A percentile compares a stretch with the other conserved stretches of the same genome.
These are phyloP conservation scores for Silene conica DNA, from an alignment of 148 eudicot genomes.

Conservation along the genomic window DNA sequence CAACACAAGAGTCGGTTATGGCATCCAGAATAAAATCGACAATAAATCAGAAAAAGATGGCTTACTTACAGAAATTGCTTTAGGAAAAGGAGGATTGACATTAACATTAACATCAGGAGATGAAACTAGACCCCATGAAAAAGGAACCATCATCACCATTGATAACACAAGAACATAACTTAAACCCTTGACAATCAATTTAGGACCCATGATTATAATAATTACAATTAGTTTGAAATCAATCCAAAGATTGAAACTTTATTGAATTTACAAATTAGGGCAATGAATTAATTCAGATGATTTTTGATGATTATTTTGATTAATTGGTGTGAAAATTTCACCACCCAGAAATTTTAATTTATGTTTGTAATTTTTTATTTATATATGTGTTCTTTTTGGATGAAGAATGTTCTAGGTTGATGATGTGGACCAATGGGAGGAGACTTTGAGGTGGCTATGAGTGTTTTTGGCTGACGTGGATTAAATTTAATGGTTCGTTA, in stretches of 20 bases:
- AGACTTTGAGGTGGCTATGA: conserved; percentile 5
- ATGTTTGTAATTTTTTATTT: not conserved
- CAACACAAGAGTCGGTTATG: too few species aligned
- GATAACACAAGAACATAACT: conserved; percentile 10
- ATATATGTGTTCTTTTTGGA: not conserved
- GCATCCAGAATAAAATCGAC: not conserved
- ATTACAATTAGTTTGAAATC: not conserved
- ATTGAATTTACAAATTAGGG: not conserved
- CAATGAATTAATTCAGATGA: not conserved
- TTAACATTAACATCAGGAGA: conserved; percentile 36
- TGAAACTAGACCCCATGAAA: conserved; percentile 32
- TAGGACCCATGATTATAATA: conserved; percentile 25
- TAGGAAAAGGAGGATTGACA: conserved; percentile 36
- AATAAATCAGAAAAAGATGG: not conserved
- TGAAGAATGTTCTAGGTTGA: conserved; percentile 5
- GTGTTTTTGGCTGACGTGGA: conserved; percentile 19
- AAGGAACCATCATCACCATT: conserved; percentile 18
- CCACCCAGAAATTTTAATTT: not conserved
- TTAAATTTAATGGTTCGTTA: not conserved
- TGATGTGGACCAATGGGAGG: conserved; percentile 40
- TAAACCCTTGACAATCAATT: conserved; percentile 8
- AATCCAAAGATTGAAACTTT: not conserved
- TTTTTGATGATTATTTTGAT: not conserved
- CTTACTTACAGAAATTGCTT: conserved; percentile 62
- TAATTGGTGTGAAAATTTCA: not conserved